Base-by-base conservation (phyloP, 805 yeast species). In the Lachancea meyersii region DNA sequence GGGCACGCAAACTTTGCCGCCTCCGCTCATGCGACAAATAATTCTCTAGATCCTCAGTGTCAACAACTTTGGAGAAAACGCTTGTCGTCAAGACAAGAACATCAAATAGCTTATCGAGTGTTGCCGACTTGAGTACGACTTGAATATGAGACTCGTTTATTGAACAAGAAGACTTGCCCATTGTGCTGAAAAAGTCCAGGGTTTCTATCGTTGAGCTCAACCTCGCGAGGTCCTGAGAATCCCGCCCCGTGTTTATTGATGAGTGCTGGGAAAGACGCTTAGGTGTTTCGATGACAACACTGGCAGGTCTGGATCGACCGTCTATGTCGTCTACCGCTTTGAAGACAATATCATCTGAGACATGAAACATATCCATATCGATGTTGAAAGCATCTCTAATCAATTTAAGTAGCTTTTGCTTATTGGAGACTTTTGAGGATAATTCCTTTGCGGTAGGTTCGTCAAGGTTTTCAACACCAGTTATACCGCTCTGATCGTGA, bases 21-120 rank as follows among this genome's bases (percentile, higher is more conserved):
- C 45, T 44, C 27, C 52, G 58, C 17, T 63, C 54, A 35, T 62
- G 57, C 22, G 60, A 57, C 37, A 66, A 62, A 47, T 65, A 73
- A 1, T 55, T 52, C 30, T 69, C 70, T 36, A 75, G 54, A 50
- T 76, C 80, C 8, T 58, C 59, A 18, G 67, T 62, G 26, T 64
- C 64, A 8, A 77, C 70, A 30, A 57, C 54, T 30, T 65, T 67
- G 2, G 71, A 66, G 56, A 77, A 87, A 43, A 75, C 78, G 51
- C 74, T 75, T 31, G 75, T 81, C 17, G 84, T 91, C 58, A 76
- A 70, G 4, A 91, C 87, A 40, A 91, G 64, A 18, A 89, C 71
- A 61, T 91, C 97, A 42, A 88, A 71, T 52, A 91, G 70, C 51
- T 79, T 78, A 34, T 86, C 93, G 44, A 86, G 63, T 1, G 85